These are phyloP conservation scores for Exophiala xenobiotica DNA, from an alignment of 2,329 filamentous ascomycete genomes.

Conservation along the genomic window DNA sequence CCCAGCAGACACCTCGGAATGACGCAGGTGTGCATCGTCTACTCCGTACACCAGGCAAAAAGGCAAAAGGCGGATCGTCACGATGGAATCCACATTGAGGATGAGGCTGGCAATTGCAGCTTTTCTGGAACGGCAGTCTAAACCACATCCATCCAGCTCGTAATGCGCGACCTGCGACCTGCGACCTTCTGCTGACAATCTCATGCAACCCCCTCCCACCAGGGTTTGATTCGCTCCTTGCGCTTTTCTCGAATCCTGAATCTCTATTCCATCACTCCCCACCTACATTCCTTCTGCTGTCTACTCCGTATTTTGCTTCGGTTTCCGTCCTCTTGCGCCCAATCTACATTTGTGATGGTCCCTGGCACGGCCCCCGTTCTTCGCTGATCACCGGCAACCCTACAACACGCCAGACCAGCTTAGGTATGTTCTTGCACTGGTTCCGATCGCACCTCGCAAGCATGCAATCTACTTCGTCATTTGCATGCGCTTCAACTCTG, in stretches of 20 bases:
- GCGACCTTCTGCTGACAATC: not conserved
- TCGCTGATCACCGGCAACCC: conserved; percentile 7
- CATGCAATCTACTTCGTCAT: conserved; percentile 19
- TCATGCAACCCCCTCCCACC: not conserved
- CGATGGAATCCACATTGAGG: not conserved
- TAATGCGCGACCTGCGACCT: too few relatives aligned
- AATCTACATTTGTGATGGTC: conserved; percentile 1
- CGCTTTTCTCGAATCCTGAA: conserved; percentile 7
- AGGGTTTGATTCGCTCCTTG: conserved; percentile 1
- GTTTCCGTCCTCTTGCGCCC: conserved; percentile 9
- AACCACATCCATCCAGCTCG: not conserved
- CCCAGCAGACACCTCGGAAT: not conserved
- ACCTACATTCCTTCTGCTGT: conserved; percentile 10
- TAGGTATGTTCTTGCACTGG: conserved; percentile 24
- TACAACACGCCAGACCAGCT: conserved; percentile 13
- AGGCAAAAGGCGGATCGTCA: not conserved
- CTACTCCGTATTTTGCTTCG: too few relatives aligned
- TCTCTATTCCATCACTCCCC: conserved; percentile 8
- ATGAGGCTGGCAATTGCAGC: conserved; percentile 2
- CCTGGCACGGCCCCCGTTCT: conserved; percentile 1
- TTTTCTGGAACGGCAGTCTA: not conserved
- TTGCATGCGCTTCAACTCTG: conserved; percentile 6
- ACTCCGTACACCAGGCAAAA: not conserved
- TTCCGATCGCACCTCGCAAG: conserved; percentile 15
- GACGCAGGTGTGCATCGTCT: not conserved